Evolutionary conservation across 1,284 basidiomycete genomes (phyloP).

Genomic region (Abortiporus biennis): DNA sequence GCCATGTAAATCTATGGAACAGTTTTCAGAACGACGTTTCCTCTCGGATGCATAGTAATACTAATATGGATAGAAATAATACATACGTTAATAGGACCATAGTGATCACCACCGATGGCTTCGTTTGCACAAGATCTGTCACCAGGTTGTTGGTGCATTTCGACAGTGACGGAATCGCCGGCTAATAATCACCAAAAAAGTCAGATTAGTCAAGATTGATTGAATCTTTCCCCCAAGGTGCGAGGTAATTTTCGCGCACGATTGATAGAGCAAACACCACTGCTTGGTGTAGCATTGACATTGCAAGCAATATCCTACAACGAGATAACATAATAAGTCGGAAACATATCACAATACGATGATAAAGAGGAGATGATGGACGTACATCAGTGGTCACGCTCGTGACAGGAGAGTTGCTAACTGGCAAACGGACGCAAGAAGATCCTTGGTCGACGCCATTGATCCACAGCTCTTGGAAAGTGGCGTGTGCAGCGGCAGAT

Average conservation of each 20-base stretch:
- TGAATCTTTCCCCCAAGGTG: too few relatives aligned
- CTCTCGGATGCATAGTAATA: too few relatives aligned
- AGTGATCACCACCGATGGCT: slow-evolving; percentile 42
- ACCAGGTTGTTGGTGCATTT: slow-evolving; percentile 48
- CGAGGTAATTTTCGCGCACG: too few relatives aligned
- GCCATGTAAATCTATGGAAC: slow-evolving; percentile 17
- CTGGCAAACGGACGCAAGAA: slow-evolving; percentile 38
- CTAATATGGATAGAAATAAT: too few relatives aligned
- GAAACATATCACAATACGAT: neutral
- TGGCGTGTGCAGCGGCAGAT: slow-evolving; percentile 41
- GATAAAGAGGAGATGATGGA: slow-evolving; percentile 8
- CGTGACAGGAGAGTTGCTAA: slow-evolving; percentile 44
- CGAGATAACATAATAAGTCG: too few relatives aligned
- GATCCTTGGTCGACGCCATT: slow-evolving; percentile 24
- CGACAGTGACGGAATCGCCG: slow-evolving; percentile 41
- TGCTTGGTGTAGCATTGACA: slow-evolving; percentile 6
- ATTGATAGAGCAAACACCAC: too few relatives aligned
- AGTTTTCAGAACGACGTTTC: too few relatives aligned
- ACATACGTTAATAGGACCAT: too few relatives aligned
- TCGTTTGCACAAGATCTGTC: slow-evolving; percentile 41
- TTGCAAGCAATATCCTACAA: slow-evolving; percentile 46
- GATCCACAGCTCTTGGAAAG: slow-evolving; percentile 49
- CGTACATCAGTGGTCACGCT: too few relatives aligned
- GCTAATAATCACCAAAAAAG: slow-evolving; percentile 34
- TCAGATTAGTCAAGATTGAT: too few relatives aligned